Evolutionary conservation across 441 rosid genomes (phyloP).

Genomic region (Gossypium gossypioides): DNA sequence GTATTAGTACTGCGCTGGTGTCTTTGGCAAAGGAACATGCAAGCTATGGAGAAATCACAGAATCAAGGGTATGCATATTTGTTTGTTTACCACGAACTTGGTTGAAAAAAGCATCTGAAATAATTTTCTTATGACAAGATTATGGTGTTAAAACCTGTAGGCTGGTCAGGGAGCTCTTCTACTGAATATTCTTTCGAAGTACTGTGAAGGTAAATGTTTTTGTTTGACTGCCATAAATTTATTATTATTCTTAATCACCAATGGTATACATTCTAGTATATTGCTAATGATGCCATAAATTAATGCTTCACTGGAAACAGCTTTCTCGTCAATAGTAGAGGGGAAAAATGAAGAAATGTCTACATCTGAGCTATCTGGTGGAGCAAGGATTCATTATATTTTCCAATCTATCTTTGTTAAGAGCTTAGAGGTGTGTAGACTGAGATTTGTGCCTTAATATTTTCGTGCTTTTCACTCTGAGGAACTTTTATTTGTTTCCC

Average conservation of each 20-base stretch:
- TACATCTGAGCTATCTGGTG: constrained; percentile 78
- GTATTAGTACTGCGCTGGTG: constrained; percentile 56
- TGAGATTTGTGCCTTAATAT: not conserved
- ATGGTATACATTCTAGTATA: not conserved
- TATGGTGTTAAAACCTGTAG: constrained; percentile 30
- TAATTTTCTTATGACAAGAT: not conserved
- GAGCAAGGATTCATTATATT: constrained; percentile 80
- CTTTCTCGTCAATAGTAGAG: constrained; percentile 72
- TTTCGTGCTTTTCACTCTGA: not conserved
- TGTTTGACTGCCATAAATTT: not conserved
- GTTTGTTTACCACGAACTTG: not conserved
- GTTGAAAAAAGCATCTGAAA: not conserved
- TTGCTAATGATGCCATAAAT: not conserved
- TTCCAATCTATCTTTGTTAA: constrained; percentile 79
- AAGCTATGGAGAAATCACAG: constrained; percentile 82
- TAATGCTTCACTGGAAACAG: constrained; percentile 35
- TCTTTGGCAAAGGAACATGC: constrained; percentile 88
- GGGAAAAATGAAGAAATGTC: constrained; percentile 87
- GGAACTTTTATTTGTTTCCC: not conserved
- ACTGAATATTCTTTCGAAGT: constrained; percentile 82
- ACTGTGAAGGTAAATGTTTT: constrained; percentile 59
- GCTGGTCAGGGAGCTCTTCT: constrained; percentile 97
- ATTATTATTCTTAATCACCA: not conserved
- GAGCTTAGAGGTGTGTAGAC: constrained; percentile 57
- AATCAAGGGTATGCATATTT: constrained; percentile 56